Percentiles rank a stretch among this genome's conserved stretches.
phyloP scores from a whole-genome alignment of 2,329 filamentous ascomycete species.

The Tothia fuscella region DNA sequence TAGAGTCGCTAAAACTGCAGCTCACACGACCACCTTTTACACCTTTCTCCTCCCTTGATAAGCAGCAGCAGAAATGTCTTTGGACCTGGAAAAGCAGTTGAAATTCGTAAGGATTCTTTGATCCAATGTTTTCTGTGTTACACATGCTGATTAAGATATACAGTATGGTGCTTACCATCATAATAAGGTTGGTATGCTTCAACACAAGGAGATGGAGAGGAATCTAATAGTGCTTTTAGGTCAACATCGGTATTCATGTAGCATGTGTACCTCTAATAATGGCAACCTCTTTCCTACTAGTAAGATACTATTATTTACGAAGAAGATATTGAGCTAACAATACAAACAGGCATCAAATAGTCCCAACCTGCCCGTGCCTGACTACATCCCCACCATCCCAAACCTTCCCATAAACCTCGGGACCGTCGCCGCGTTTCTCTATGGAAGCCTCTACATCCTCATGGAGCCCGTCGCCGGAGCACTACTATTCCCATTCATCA shows the following conservation, averaged over 20 bases:
- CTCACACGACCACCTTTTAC: no score
- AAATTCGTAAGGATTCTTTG: slow-evolving; percentile 53
- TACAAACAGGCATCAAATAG: slow-evolving; percentile 43
- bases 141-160: neutral
- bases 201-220: neutral
- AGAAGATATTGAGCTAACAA: neutral
- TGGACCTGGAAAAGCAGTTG: slow-evolving; percentile 72
- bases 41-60: no score
- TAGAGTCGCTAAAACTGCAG: no score
- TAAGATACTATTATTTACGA: slow-evolving; percentile 32
- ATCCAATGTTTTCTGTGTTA: slow-evolving; percentile 12
- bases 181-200: slow-evolving; percentile 42
- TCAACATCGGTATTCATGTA: slow-evolving; percentile 71
- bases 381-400: slow-evolving; percentile 37
- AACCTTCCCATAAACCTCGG: slow-evolving; percentile 49
- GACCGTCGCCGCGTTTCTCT: slow-evolving; percentile 47
- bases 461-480: slow-evolving; percentile 88
- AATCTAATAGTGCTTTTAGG: slow-evolving; percentile 27
- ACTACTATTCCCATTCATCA: slow-evolving; percentile 60
- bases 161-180: slow-evolving; percentile 80
- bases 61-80: slow-evolving; percentile 30
- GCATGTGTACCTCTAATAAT: slow-evolving; percentile 67
- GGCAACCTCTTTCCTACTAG: slow-evolving; percentile 58
- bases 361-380: slow-evolving; percentile 41
- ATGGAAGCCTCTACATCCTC: slow-evolving; percentile 72